Conservation (phyloP, 805 yeast species). For the Candida ipomoeae region DNA sequence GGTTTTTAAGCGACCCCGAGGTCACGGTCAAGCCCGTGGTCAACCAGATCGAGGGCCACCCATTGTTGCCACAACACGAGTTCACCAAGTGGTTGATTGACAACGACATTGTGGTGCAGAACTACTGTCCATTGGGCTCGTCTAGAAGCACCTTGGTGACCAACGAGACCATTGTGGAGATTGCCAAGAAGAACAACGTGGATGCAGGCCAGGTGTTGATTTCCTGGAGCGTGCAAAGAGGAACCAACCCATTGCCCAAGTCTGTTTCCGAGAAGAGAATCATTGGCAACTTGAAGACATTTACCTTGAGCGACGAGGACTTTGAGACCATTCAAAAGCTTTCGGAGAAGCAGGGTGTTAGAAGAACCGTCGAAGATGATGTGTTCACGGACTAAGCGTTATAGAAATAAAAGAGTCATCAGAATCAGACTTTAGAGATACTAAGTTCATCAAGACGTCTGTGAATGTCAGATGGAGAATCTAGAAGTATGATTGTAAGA, state of each 20-base stretch:
- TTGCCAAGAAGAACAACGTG: constrained; percentile 17
- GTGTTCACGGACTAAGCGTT: constrained; percentile 14
- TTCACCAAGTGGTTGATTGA: constrained; percentile 13
- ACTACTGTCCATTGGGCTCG: constrained; percentile 20
- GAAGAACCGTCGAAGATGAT: constrained; percentile 27
- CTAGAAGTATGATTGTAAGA: too few species aligned
- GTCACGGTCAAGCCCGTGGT: constrained; percentile 19
- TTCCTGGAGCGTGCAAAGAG: constrained; percentile 19
- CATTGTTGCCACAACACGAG: constrained; percentile 18
- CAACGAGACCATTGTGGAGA: constrained; percentile 11
- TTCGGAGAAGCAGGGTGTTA: constrained; percentile 28
- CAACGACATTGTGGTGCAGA: constrained; percentile 14
- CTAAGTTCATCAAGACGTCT: too few species aligned
- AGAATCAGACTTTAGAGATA: too few species aligned
- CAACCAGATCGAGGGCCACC: constrained; percentile 20
- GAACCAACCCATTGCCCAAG: constrained; percentile 20
- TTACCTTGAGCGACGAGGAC: constrained; percentile 33
- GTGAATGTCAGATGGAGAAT: too few species aligned
- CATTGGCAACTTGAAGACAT: constrained; percentile 34
- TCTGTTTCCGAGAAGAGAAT: constrained; percentile 29
- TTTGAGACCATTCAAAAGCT: constrained; percentile 31
- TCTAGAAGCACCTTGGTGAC: constrained; percentile 12
- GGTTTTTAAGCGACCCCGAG: constrained; percentile 16
- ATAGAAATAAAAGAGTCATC: too few species aligned
- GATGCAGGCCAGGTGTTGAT: constrained; percentile 17